Evolutionary conservation across 2,329 filamentous ascomycete species (phyloP), one percentile per base, ranked within the genome.

Genomic region (Venturia carpophila): DNA sequence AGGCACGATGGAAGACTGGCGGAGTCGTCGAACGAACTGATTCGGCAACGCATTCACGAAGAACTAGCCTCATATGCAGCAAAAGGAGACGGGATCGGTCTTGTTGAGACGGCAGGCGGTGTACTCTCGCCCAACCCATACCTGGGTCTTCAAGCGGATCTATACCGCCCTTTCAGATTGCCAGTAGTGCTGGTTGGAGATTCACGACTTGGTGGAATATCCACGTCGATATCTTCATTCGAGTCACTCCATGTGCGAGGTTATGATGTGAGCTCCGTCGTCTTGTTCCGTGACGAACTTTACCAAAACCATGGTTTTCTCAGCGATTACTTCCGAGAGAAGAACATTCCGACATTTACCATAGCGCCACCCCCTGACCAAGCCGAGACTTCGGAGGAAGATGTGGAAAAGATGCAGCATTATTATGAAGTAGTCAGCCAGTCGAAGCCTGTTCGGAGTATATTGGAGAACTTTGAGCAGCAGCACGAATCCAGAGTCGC

Each of bases 71-170:
- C 75, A n/a, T 79, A 78, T 64, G 79, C 82, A 3, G 70, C 72
- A 24, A 69, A 69, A 2, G 75, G 76, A 5, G 73, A 77, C 58
- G 83, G 83, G n/a, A 84, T 87, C 75, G 77, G 89, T 0, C 81
- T 95, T 60, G 79, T 94, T 58, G 91, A 95, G 73, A 94, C 91
- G 1, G 90, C 91, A 1, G 91, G 90, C 0, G 91, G 91, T 0
- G 88, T 93, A 0, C 86, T 93, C 67, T 93, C 90, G 0, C 91
- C 91, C 0, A 84, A 84, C 0, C 91, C 90, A 0, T 90, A 88
- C 43, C 89, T 90, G 11, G 88, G 82, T 1, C 85, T 88, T 0
- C 91, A 95, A 71, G 90, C 87, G 1, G 90, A 95, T 71, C 76
- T 92, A 1, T 94, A 92, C 72, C 80, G 87, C 24, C 86, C 89